A percentile compares a stretch with the other conserved stretches of the same genome.
These are phyloP conservation scores for Ciborinia camelliae DNA, from an alignment of 2,329 filamentous ascomycete genomes.

Conservation along the genomic window DNA sequence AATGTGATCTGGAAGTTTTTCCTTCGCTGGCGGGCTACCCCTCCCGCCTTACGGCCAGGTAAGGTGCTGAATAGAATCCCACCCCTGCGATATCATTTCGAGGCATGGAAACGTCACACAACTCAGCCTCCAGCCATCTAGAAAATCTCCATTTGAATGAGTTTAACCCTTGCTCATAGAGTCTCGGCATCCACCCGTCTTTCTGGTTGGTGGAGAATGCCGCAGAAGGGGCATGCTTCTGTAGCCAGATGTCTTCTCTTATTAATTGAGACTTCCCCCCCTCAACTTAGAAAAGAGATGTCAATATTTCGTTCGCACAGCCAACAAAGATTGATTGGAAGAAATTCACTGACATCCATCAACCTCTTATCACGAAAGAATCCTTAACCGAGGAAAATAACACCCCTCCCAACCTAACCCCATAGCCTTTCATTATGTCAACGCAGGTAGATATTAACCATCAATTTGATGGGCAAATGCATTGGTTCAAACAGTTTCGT, in stretches of 20 bases:
- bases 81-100: neutral
- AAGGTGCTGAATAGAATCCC: neutral
- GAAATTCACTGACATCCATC: neutral
- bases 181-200: constrained; percentile 5
- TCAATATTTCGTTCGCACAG: neutral
- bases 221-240: neutral
- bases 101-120: neutral
- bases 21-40: neutral
- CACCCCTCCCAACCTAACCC: too few species aligned
- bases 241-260: neutral
- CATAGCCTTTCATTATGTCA: neutral
- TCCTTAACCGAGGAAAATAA: neutral
- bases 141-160: neutral
- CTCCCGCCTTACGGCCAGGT: neutral
- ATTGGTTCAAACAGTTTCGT: constrained; percentile 16
- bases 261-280: neutral
- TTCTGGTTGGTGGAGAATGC: neutral
- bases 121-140: constrained; percentile 11
- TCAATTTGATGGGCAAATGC: constrained; percentile 8
- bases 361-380: neutral
- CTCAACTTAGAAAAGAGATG: neutral
- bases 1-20: neutral
- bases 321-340: neutral
- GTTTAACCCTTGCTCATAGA: neutral
- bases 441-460: constrained; percentile 16